Evolutionary conservation across 2,329 filamentous ascomycete genomes (phyloP).

Genomic region (Decorospora gaudefroyi): DNA sequence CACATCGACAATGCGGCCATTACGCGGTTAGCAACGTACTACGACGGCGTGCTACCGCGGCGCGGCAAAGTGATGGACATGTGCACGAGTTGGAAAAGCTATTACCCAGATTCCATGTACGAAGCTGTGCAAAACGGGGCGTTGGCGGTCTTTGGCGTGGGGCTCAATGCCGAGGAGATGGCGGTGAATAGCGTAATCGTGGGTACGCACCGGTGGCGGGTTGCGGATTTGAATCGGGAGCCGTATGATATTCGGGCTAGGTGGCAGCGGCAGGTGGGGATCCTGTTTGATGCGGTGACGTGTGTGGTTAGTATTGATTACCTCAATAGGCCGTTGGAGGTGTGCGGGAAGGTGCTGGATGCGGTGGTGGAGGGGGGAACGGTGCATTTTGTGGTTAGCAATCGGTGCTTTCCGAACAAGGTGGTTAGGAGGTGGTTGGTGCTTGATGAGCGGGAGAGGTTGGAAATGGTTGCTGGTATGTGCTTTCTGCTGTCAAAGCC

Average conservation of each 20-base stretch:
- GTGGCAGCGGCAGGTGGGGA: conserved; percentile 13
- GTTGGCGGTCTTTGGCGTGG: conserved; percentile 53
- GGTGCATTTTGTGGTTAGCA: conserved; percentile 58
- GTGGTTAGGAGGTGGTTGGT: conserved; percentile 56
- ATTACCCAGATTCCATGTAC: conserved; percentile 49
- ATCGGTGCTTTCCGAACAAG: conserved; percentile 60
- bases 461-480: conserved; percentile 55
- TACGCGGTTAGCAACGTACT: conserved; percentile 52
- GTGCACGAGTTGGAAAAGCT: conserved; percentile 57
- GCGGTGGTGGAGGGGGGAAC: conserved; percentile 51
- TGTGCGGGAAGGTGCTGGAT: conserved; percentile 51
- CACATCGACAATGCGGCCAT: conserved; percentile 60
- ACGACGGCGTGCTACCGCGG: conserved; percentile 50
- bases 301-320: conserved; percentile 60
- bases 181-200: conserved; percentile 45
- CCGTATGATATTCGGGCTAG: conserved; percentile 37
- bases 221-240: conserved; percentile 52
- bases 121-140: conserved; percentile 38
- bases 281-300: conserved; percentile 52
- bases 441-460: conserved; percentile 51
- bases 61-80: conserved; percentile 55
- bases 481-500: no score
- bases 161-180: conserved; percentile 56
- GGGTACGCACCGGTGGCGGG: conserved; percentile 37
- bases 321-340: conserved; percentile 52